phyloP scores from a whole-genome alignment of 257 asterid genomes.

The Solanum virginianum region DNA sequence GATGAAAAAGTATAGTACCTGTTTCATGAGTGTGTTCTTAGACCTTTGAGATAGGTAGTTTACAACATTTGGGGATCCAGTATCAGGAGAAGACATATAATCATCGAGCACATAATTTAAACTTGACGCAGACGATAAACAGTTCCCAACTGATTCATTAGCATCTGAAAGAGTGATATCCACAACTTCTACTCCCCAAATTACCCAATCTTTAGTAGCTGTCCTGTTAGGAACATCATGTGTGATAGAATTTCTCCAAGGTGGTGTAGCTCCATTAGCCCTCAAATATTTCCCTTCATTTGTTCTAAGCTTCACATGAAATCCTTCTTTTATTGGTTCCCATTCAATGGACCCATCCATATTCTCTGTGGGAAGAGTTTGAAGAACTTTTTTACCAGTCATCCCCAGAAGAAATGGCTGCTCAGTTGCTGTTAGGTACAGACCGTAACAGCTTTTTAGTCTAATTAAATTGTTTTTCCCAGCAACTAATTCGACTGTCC shows the following conservation, averaged over 20 bases:
- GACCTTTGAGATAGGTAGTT: not conserved
- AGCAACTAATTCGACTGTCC: conserved; percentile 58
- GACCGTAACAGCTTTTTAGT: conserved; percentile 54
- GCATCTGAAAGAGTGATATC: conserved; percentile 29
- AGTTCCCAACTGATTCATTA: not conserved
- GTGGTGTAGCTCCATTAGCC: conserved; percentile 71
- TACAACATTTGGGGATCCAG: conserved; percentile 18
- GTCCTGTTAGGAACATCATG: conserved; percentile 71
- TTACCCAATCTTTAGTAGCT: conserved; percentile 63
- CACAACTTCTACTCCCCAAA: conserved; percentile 62
- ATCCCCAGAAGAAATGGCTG: conserved; percentile 57
- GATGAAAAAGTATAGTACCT: not conserved
- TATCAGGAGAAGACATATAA: conserved; percentile 31
- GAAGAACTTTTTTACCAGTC: conserved; percentile 67
- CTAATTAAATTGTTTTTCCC: conserved; percentile 34
- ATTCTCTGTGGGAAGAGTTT: conserved; percentile 16
- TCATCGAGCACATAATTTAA: conserved; percentile 29
- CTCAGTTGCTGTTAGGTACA: conserved; percentile 55
- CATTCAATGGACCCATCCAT: conserved; percentile 32
- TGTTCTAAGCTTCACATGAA: conserved; percentile 44
- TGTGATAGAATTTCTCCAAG: conserved; percentile 71
- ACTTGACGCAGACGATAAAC: conserved; percentile 24
- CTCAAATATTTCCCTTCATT: conserved; percentile 55
- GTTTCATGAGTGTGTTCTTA: not conserved
- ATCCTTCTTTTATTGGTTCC: conserved; percentile 67